A percentile compares a stretch with the other conserved stretches of the same genome.
phyloP scores from a whole-genome alignment of 345 rosid species.

The Nephelium lappaceum region DNA sequence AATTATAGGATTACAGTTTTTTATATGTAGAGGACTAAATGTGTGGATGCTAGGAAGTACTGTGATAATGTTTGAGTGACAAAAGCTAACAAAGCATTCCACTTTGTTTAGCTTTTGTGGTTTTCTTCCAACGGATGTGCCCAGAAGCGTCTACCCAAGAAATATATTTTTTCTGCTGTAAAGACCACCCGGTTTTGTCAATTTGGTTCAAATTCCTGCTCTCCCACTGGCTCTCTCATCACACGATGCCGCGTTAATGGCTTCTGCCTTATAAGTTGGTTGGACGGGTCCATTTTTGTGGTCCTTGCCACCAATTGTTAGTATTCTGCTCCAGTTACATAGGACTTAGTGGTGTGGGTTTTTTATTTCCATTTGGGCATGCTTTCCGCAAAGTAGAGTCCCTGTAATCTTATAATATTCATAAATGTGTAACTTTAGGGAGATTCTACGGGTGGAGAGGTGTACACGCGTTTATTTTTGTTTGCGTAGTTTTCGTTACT shows the following conservation, averaged over 20 bases:
- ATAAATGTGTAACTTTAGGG: background rate
- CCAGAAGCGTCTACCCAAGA: constrained; percentile 24
- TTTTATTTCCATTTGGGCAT: background rate
- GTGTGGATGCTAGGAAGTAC: constrained; percentile 20
- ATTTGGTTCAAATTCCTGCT: background rate
- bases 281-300: constrained; percentile 1
- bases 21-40: background rate
- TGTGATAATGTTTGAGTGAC: constrained; percentile 23
- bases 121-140: constrained; percentile 12
- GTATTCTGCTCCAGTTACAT: constrained; percentile 11
- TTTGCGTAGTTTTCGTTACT: background rate
- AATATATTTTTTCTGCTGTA: constrained; percentile 10
- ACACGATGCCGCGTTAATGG: background rate
- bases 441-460: constrained; percentile 13
- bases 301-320: constrained; percentile 20
- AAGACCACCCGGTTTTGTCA: constrained; percentile 18
- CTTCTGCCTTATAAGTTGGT: background rate
- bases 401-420: background rate
- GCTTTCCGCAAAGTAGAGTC: constrained; percentile 14
- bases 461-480: constrained; percentile 7
- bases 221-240: background rate
- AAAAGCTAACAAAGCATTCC: constrained; percentile 29
- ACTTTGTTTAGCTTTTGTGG: constrained; percentile 30
- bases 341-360: constrained; percentile 21
- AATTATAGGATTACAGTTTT: background rate